A percentile compares a stretch with the other conserved stretches of the same genome.
These are phyloP conservation scores for Anthracocystis panici-leucophaei DNA, from an alignment of 1,284 basidiomycete species.

Conservation along the genomic window DNA sequence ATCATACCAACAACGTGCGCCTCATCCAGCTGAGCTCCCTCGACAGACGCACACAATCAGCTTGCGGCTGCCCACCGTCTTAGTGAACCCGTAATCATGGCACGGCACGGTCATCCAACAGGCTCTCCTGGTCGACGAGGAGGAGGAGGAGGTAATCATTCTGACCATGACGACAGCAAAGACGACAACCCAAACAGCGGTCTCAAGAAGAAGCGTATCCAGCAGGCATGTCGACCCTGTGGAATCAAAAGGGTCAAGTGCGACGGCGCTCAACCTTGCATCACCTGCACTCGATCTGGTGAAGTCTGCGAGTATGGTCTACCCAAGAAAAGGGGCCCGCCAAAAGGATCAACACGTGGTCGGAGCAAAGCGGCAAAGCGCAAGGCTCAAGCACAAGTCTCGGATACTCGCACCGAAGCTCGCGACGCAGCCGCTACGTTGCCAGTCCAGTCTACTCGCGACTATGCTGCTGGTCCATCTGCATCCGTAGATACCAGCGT, in stretches of 20 bases:
- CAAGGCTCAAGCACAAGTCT: conserved; percentile 15
- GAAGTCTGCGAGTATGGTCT: conserved; percentile 58
- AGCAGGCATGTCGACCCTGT: conserved; percentile 59
- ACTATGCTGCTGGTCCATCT: conserved; percentile 12
- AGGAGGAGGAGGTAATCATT: conserved; percentile 8
- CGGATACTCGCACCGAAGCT: conserved; percentile 13
- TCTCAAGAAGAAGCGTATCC: conserved; percentile 55
- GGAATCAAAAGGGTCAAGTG: conserved; percentile 60
- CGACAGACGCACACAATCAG: neutral
- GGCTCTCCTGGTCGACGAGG: conserved; percentile 9
- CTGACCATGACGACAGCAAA: conserved; percentile 25
- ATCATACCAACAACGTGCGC: neutral
- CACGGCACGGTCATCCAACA: neutral
- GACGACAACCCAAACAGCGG: conserved; percentile 27
- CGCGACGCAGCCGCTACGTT: conserved; percentile 19
- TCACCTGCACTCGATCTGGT: conserved; percentile 51
- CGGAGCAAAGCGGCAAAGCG: conserved; percentile 40
- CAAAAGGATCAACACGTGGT: conserved; percentile 57
- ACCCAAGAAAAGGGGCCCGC: conserved; percentile 60
- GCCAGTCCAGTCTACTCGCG: conserved; percentile 30
- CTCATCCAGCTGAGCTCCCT: neutral
- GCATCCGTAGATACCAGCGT: conserved; percentile 2
- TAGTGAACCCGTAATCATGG: no score
- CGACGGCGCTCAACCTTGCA: conserved; percentile 53
- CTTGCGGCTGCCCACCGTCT: neutral